Percentiles rank a stretch among this genome's conserved stretches.
Conservation (phyloP, 345 rosid species). For the Lepidium didymum region DNA sequence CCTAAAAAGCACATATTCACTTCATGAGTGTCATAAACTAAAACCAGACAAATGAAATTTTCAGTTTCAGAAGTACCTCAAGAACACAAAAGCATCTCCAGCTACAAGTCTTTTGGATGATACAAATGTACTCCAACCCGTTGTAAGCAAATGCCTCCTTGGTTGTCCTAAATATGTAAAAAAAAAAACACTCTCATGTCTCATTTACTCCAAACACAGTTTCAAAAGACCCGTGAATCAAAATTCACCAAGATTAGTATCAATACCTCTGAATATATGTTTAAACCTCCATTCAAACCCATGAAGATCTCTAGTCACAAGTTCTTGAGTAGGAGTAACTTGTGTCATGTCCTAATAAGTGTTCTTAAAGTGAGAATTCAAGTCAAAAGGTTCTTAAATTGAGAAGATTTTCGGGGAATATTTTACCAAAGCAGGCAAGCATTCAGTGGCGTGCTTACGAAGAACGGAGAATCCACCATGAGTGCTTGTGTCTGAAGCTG, state of each 20-base stretch:
- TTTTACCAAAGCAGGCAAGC: slow-evolving; percentile 61
- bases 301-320: slow-evolving; percentile 69
- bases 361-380: neutral
- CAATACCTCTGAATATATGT: slow-evolving; percentile 68
- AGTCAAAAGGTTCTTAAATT: neutral
- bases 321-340: slow-evolving; percentile 62
- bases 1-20: slow-evolving; percentile 51
- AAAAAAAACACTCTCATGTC: neutral
- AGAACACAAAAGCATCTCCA: slow-evolving; percentile 75
- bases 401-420: neutral
- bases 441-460: slow-evolving; percentile 80
- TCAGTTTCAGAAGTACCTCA: slow-evolving; percentile 37
- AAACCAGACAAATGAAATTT: neutral
- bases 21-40: neutral
- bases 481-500: slow-evolving; percentile 90
- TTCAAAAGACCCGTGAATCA: neutral
- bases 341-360: slow-evolving; percentile 42
- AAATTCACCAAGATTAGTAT: neutral
- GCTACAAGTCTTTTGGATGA: slow-evolving; percentile 63
- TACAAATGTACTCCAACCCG: slow-evolving; percentile 85
- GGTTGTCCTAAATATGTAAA: slow-evolving; percentile 72
- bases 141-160: slow-evolving; percentile 66
- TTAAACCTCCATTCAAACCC: slow-evolving; percentile 81
- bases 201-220: neutral
- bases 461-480: slow-evolving; percentile 94